Base-by-base conservation (phyloP, 306 rosid genomes). In the Vigna angularis region DNA sequence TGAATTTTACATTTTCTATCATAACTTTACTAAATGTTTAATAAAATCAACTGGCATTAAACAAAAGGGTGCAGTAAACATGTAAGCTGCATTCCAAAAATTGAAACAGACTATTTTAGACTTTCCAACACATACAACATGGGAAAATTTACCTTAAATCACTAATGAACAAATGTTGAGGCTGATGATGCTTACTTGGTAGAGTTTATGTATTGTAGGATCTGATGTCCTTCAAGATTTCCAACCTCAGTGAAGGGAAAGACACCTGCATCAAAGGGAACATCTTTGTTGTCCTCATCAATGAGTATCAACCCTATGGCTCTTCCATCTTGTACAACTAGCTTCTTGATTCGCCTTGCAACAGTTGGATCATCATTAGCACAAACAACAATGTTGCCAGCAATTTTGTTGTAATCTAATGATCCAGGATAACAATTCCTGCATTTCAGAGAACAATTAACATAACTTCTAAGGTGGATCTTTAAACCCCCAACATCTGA, bases 371-470 rank as follows among this genome's bases (percentile, higher is more conserved):
- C 92, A 48, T 87, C 89, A 5, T 78, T 76, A 67, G 75, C 79
- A 66, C 98, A 95, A 38, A 95, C 88, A 48, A 95, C 96, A 61
- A 95, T 89, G 74, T 86, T 89, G 1, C 92, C 98, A 36, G 83
- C 89, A 24, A 84, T 81, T 71, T 92, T 95, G 59, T 71, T 80
- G 59, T 77, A 81, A 82, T 95, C 98, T 72, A 95, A 59, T 13
- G 98, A 95, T 79, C 98, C 98, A 16, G 98, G 98, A 77, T 77
- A 77, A 82, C 98, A 95, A 45, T 92, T 91, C 71, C 98, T 92
- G 90, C 93, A 83, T 32, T 83, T 80, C 11, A 74, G 13, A 53
- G 26, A 48, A 66, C 66, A 51, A 13, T 24, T 66, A 73, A 34
- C 17, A 58, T 26, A 32, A 55, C 55, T 66, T 47, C 49, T 38